Evolutionary conservation across 495 filamentous ascomycete species (phyloP).

Genomic region (Aspergillus diversus): DNA sequence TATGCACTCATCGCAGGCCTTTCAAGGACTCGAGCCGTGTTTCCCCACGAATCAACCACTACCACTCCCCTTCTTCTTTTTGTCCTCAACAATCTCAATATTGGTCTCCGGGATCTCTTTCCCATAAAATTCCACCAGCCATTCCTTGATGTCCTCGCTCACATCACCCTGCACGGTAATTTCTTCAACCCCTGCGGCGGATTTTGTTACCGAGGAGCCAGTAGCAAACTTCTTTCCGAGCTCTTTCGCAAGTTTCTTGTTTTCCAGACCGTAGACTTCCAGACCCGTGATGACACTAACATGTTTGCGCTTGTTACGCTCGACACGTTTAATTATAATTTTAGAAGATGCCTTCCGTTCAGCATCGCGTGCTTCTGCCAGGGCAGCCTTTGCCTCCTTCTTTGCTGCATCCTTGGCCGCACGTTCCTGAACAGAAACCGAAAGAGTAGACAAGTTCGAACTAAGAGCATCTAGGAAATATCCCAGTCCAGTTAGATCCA

Average conservation of each 20-base stretch:
- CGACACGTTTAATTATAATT: conserved; percentile 91
- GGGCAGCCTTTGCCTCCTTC: conserved; percentile 89
- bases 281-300: conserved; percentile 89
- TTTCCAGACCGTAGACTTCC: conserved; percentile 85
- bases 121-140: conserved; percentile 80
- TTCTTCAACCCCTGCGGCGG: conserved; percentile 84
- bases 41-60: conserved; percentile 28
- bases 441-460: conserved; percentile 81
- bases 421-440: conserved; percentile 84
- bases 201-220: conserved; percentile 88
- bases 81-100: conserved; percentile 90
- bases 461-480: conserved; percentile 70
- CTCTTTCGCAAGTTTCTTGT: conserved; percentile 77
- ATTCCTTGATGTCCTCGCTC: conserved; percentile 92
- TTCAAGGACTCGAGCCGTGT: conserved; percentile 31
- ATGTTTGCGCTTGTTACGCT: conserved; percentile 96
- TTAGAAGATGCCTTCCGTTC: conserved; percentile 78
- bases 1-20: conserved; percentile 15
- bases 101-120: conserved; percentile 87
- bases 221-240: conserved; percentile 72
- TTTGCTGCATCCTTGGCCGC: conserved; percentile 94
- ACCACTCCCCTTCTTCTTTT: conserved; percentile 69
- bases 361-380: conserved; percentile 76
- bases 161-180: conserved; percentile 98
- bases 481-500: neutral